These are phyloP conservation scores for Epithele typhae DNA, from an alignment of 768 basidiomycete species.

Conservation along the genomic window DNA sequence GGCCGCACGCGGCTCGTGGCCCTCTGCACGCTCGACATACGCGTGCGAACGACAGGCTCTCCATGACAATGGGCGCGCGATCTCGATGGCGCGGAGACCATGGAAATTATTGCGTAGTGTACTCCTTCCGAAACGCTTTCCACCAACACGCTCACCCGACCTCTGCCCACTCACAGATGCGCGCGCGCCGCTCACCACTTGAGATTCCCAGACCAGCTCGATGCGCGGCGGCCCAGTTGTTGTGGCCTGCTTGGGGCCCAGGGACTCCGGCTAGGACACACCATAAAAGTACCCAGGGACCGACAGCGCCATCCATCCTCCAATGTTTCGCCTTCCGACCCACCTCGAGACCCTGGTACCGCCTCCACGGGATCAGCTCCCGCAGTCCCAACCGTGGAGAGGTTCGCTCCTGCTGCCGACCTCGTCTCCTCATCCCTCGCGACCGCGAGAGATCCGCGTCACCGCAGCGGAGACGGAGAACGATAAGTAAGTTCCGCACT, in stretches of 20 bases:
- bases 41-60: background rate
- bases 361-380: conserved; percentile 43
- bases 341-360: conserved; percentile 57
- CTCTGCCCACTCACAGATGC: too few species aligned
- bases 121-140: too few species aligned
- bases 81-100: conserved; percentile 1
- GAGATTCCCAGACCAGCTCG: too few species aligned
- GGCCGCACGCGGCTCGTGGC: too few species aligned
- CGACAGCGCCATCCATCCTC: conserved; percentile 7
- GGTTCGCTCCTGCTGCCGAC: conserved; percentile 49
- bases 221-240: conserved; percentile 13
- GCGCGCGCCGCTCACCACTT: too few species aligned
- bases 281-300: conserved; percentile 7
- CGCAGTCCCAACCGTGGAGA: conserved; percentile 48
- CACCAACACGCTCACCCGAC: too few species aligned
- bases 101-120: conserved; percentile 2
- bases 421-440: conserved; percentile 41
- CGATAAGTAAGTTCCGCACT: conserved; percentile 47
- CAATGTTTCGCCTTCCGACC: conserved; percentile 53
- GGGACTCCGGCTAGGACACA: conserved; percentile 10
- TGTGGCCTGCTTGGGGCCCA: conserved; percentile 9
- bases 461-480: conserved; percentile 69
- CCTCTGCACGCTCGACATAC: too few species aligned
- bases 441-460: conserved; percentile 46
- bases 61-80: conserved; percentile 11